Base-by-base conservation (phyloP, 768 basidiomycete genomes). In the Collybia mongolica region DNA sequence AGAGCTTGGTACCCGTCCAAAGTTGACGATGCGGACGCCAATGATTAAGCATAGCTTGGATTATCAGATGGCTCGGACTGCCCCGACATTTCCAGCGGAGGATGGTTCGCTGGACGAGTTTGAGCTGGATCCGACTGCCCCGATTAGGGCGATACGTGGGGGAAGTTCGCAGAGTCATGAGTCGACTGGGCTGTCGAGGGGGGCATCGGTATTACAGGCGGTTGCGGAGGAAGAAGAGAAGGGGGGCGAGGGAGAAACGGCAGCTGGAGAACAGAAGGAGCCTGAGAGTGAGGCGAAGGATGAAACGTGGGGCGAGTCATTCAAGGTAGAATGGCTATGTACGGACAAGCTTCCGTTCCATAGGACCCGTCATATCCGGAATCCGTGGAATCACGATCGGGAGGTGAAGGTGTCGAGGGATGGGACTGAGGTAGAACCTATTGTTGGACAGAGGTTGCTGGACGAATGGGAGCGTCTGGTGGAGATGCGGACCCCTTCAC, bases 341-440 rank as follows among this genome's bases (percentile, higher is more conserved):
- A 88, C 83, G 0, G 71, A 79, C 11, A 75, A 77, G 2, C 64
- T 98, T 2, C 83, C 91, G 0, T 98, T 98, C 67, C 68, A 74
- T 54, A 81, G 81, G 39, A 88, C 88, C 28, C 79, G 85, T 22
- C 88, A 93, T 62, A 66, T 97, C 45, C 83, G 90, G 37, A 98
- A 98, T 63, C 86, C 88, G 2, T 98, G 94, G 93, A 98, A 98
- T 58, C 82, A 91, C 56, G 90, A 88, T 51, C 72, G 82, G 44
- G 85, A 90, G 60, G 77, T 90, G 39, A 88, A 90, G 71, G 82
- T 90, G 6, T 93, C 90, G 11, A 74, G 90, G 42, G 92, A 95
- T 63, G 95, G 95, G 15, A 97, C 94, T 1, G 95, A 98, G 63
- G 65, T 98, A 17, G 95, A 98, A 63, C 93, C 94, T 2, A 60